Base-by-base conservation (phyloP, 106 monocot genomes). In the Allium sativum region DNA sequence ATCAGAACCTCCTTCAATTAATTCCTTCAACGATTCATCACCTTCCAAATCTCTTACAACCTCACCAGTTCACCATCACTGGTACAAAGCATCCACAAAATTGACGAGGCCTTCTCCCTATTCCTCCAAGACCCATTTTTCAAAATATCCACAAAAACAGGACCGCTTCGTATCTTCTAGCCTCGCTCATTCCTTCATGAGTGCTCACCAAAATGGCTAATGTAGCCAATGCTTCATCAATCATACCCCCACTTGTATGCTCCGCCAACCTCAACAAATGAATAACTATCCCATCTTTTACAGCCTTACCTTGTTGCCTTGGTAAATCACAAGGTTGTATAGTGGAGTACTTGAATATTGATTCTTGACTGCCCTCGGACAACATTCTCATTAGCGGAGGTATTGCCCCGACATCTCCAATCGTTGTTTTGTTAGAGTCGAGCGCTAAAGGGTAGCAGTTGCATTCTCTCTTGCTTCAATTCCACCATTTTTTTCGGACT, bases 381-480 rank as follows among this genome's bases (percentile, higher is more conserved):
- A 89, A 61, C 42, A 89, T 72, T 66, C 78, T 66, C n/a, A 84
- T 76, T 5, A 89, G 78, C 11, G 81, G 70, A 65, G 88, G 88
- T 42, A 89, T 81, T 0, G 88, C 84, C 16, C 81, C 88, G 1
- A 80, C 80, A 15, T 68, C 78, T 9, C 88, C 88, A 21, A 89
- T 89, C 41, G 40, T 57, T 42, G 73, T 67, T 62, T 85, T 85
- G 60, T 82, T 82, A 12, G 48, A 53, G 46, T 90, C 90, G 3
- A 82, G 47, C 21, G 79, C 84, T 6, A 90, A 17, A 90, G 82
- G 0, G 85, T 74, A n/a, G 90, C 90, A 7, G 90, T 85, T 6
- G 90, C 90, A 56, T 90, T 90, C 51, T 90, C 90, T 53, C 82
- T 82, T 4, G 90, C 82, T 72, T 85, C 90, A 85, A 75, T 79